phyloP scores from a whole-genome alignment of 1,284 basidiomycete species.

The Mycena sp. region DNA sequence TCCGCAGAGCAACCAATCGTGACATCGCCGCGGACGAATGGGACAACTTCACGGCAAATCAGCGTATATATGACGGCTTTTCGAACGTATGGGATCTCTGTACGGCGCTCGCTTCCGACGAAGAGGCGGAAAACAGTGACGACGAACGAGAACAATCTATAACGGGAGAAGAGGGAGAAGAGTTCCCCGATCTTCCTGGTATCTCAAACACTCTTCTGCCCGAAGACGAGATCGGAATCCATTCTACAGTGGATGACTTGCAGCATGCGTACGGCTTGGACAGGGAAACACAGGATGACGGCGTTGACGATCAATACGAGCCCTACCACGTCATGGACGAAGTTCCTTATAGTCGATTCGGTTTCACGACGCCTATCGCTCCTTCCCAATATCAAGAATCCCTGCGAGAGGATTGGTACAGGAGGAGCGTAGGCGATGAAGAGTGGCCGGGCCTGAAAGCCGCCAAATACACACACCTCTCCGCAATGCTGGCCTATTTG shows the following conservation, averaged over 20 bases:
- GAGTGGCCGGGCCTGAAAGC: not conserved
- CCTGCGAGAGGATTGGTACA: too few species aligned
- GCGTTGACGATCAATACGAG: not conserved
- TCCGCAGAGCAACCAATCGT: too few species aligned
- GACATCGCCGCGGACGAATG: not conserved
- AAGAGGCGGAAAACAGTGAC: not conserved
- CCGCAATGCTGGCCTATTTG: not conserved
- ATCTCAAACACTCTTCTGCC: not conserved
- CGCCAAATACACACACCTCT: not conserved
- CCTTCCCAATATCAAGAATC: too few species aligned
- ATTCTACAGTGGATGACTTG: not conserved
- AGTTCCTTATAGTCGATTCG: not conserved
- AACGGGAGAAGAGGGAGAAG: too few species aligned
- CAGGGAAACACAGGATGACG: not conserved
- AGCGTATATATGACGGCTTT: conserved; percentile 30
- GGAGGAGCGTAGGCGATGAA: conserved; percentile 7
- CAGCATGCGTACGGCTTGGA: not conserved
- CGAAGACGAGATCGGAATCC: not conserved
- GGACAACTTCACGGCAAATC: conserved; percentile 20
- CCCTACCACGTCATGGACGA: not conserved
- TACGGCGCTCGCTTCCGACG: conserved; percentile 24
- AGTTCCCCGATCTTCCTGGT: not conserved
- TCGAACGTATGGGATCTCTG: conserved; percentile 32
- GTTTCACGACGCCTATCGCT: not conserved
- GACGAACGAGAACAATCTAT: not conserved